These are phyloP conservation scores for Cymbopogon flexuosus DNA, from an alignment of 202 grass and related monocot species.

Conservation along the genomic window DNA sequence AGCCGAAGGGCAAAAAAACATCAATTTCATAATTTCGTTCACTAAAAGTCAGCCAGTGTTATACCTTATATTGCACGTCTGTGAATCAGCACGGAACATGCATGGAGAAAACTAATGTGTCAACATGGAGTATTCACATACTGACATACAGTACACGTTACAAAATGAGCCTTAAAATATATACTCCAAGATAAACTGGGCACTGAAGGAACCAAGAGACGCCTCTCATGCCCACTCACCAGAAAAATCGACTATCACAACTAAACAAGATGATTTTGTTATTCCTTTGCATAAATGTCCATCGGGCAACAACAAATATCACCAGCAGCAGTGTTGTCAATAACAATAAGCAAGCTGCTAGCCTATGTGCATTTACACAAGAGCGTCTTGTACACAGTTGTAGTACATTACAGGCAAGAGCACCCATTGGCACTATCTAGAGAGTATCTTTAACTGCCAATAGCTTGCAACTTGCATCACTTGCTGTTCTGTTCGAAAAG, in stretches of 20 bases:
- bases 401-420: constrained; percentile 23
- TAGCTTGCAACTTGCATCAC: neutral
- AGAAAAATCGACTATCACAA: neutral
- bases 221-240: neutral
- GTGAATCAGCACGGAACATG: neutral
- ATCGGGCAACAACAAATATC: neutral
- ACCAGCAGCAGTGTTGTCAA: neutral
- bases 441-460: neutral
- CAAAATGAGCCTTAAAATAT: neutral
- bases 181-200: neutral
- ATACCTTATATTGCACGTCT: neutral
- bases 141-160: neutral
- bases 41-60: neutral
- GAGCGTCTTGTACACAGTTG: constrained; percentile 22
- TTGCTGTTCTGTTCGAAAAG: neutral
- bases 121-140: neutral
- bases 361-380: constrained; percentile 27
- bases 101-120: neutral
- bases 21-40: neutral
- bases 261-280: neutral
- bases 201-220: constrained; percentile 2
- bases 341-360: neutral
- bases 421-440: neutral
- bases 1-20: neutral
- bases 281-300: neutral